These are phyloP conservation scores for Powellomyces hirtus DNA, from an alignment of 192 early-diverging fungal species.

Conservation along the genomic window DNA sequence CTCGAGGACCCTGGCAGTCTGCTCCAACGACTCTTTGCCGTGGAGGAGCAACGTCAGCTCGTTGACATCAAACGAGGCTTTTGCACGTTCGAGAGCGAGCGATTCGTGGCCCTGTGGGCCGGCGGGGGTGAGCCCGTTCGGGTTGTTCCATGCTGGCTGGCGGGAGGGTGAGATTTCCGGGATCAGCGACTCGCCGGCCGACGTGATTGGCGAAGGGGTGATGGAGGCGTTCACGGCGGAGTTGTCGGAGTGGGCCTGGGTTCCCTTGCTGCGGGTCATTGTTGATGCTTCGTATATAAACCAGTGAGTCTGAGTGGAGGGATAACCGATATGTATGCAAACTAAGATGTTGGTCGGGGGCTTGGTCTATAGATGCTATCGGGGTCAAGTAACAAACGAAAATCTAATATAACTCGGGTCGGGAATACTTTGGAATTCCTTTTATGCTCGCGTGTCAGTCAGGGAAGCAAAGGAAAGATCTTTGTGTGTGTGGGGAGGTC, in stretches of 20 bases:
- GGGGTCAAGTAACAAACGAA: too few species aligned
- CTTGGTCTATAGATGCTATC: too few species aligned
- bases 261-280: too few species aligned
- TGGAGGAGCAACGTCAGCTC: slow-evolving; percentile 69
- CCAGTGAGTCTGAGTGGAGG: too few species aligned
- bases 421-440: too few species aligned
- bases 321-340: too few species aligned
- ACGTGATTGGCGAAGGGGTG: slow-evolving; percentile 1
- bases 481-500: too few species aligned
- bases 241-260: neutral
- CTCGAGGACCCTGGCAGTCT: slow-evolving; percentile 54
- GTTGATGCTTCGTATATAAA: too few species aligned
- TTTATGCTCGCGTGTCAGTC: too few species aligned
- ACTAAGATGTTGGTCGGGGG: too few species aligned
- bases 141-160: slow-evolving; percentile 15
- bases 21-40: slow-evolving; percentile 59
- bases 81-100: slow-evolving; percentile 65
- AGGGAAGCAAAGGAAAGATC: too few species aligned
- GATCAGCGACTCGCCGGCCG: neutral
- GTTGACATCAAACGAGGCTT: slow-evolving; percentile 61
- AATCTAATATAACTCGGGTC: too few species aligned
- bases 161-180: slow-evolving; percentile 1
- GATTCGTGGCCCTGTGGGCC: slow-evolving; percentile 29
- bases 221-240: neutral
- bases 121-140: slow-evolving; percentile 25